Percentiles rank a stretch among this genome's conserved stretches.
Evolutionary conservation across 305 asterid species (phyloP).

Genomic region (Euphrasia arctica): DNA sequence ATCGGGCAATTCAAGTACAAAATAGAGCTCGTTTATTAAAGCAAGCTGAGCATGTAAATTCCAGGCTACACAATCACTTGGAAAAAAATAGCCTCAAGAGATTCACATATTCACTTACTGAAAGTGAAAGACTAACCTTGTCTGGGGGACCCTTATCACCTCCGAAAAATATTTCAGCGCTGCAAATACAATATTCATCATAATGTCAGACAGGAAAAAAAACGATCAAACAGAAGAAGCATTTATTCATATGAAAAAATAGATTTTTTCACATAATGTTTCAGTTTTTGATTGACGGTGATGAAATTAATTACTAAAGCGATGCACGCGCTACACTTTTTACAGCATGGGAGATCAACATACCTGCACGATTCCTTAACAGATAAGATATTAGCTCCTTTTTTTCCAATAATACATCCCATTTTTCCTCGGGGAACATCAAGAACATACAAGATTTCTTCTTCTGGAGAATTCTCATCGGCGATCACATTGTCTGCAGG

Average conservation of each 20-base stretch:
- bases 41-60: too few relatives aligned
- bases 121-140: conserved; percentile 50
- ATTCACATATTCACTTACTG: too few relatives aligned
- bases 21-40: too few relatives aligned
- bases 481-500: conserved; percentile 49
- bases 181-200: conserved; percentile 39
- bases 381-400: conserved; percentile 74
- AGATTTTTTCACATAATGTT: conserved; percentile 1
- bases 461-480: conserved; percentile 59
- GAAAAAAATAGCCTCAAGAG: neutral
- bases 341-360: conserved; percentile 19
- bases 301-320: conserved; percentile 8
- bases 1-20: too few relatives aligned
- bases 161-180: conserved; percentile 94
- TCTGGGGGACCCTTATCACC: conserved; percentile 88
- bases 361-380: conserved; percentile 94
- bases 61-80: neutral
- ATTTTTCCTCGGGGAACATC: conserved; percentile 87
- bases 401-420: conserved; percentile 88
- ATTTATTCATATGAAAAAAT: neutral
- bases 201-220: conserved; percentile 10
- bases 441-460: conserved; percentile 77
- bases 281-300: conserved; percentile 9
- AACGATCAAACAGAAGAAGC: conserved; percentile 3
- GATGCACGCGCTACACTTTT: neutral